phyloP scores from a whole-genome alignment of 257 asterid genomes.

The Gynochthodes officinalis region DNA sequence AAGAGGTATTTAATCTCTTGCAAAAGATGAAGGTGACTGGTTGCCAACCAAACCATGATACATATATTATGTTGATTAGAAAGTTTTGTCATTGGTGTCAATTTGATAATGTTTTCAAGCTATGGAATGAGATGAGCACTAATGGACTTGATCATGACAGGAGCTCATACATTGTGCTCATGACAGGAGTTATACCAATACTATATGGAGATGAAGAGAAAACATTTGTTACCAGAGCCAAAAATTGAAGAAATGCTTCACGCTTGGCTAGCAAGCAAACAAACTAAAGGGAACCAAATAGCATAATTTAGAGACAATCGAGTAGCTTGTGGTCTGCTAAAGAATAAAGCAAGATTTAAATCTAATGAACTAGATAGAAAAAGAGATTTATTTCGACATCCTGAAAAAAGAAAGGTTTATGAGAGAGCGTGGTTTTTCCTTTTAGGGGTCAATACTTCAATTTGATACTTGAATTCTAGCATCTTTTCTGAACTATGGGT shows the following conservation, averaged over 20 bases:
- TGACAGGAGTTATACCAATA: constrained; percentile 70
- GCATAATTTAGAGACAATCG: constrained; percentile 20
- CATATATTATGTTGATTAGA: constrained; percentile 76
- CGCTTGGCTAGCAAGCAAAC: constrained; percentile 67
- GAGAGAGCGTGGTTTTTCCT: constrained; percentile 67
- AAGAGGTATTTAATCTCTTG: constrained; percentile 67
- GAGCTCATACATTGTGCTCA: constrained; percentile 77
- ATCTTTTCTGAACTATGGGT: background rate
- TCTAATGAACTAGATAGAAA: constrained; percentile 28
- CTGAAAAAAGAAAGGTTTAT: constrained; percentile 57
- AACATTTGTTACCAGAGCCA: constrained; percentile 71
- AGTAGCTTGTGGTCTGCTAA: constrained; percentile 11
- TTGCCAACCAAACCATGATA: constrained; percentile 74
- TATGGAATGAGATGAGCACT: constrained; percentile 74
- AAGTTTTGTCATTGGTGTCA: constrained; percentile 82
- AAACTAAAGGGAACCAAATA: constrained; percentile 21
- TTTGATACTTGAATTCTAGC: constrained; percentile 13
- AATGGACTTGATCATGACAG: constrained; percentile 79
- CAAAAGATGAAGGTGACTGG: constrained; percentile 49
- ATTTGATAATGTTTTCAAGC: constrained; percentile 55
- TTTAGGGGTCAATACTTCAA: constrained; percentile 37
- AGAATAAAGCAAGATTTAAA: constrained; percentile 22
- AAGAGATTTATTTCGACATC: constrained; percentile 36
- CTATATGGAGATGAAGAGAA: constrained; percentile 81
- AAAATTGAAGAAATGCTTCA: constrained; percentile 70